These are phyloP conservation scores for Pelargonium citronellum DNA, from an alignment of 441 rosid genomes.

Conservation along the genomic window DNA sequence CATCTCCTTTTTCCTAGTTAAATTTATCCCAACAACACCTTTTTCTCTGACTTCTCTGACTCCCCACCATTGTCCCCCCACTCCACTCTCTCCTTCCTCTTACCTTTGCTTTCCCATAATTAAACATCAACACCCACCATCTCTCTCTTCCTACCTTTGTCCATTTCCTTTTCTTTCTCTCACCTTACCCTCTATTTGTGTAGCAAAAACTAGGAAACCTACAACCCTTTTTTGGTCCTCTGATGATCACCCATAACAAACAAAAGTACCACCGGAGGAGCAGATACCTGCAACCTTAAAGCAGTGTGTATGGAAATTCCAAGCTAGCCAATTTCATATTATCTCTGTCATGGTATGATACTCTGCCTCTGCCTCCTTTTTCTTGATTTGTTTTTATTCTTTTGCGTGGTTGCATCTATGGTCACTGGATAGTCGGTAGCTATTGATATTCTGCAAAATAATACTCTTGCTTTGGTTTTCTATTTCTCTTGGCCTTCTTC, in stretches of 20 bases:
- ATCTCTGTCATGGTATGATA: conserved; percentile 19
- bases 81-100: conserved; percentile 25
- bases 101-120: conserved; percentile 50
- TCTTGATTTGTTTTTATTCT: background rate
- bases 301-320: conserved; percentile 19
- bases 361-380: background rate
- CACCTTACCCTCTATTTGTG: conserved; percentile 23
- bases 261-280: conserved; percentile 1
- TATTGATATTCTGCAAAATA: too few species aligned
- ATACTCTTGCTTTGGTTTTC: background rate
- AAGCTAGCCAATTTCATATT: conserved; percentile 1
- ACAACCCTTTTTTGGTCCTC: conserved; percentile 18
- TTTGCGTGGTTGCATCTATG: background rate
- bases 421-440: too few species aligned
- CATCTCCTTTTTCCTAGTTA: conserved; percentile 14
- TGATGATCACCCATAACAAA: conserved; percentile 25
- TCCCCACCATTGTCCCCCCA: conserved; percentile 46
- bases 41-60: conserved; percentile 42
- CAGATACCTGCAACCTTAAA: conserved; percentile 27
- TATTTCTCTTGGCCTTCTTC: background rate
- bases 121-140: conserved; percentile 33
- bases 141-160: conserved; percentile 22
- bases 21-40: conserved; percentile 24
- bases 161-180: conserved; percentile 9
- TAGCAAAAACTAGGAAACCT: conserved; percentile 17